A percentile compares a stretch with the other conserved stretches of the same genome.
phyloP scores from a whole-genome alignment of 2,329 filamentous ascomycete species.

The Lachnum nothofagi region DNA sequence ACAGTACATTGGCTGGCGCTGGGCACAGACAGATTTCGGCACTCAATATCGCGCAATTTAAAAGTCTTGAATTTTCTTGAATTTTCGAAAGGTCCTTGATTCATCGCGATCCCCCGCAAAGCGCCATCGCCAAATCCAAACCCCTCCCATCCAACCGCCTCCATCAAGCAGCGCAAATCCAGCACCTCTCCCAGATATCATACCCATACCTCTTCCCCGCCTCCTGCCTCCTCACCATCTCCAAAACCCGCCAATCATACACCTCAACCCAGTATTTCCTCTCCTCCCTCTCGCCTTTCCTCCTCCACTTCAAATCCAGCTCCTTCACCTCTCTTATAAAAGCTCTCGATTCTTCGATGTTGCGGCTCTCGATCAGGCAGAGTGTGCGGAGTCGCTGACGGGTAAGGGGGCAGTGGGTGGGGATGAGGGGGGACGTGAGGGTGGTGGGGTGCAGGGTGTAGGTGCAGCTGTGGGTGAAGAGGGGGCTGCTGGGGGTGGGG shows the following conservation, averaged over 20 bases:
- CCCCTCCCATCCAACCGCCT: not conserved
- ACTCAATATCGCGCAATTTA: too few relatives aligned
- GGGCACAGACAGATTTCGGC: too few relatives aligned
- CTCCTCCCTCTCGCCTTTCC: too few relatives aligned
- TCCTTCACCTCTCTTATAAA: slow-evolving; percentile 28
- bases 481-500: slow-evolving; percentile 14
- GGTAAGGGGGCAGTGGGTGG: slow-evolving; percentile 15
- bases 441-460: slow-evolving; percentile 16
- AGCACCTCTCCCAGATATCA: slow-evolving; percentile 18
- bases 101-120: too few relatives aligned
- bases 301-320: slow-evolving; percentile 19
- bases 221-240: slow-evolving; percentile 40
- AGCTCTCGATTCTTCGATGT: slow-evolving; percentile 27
- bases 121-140: too few relatives aligned
- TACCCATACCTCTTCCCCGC: slow-evolving; percentile 30
- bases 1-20: too few relatives aligned
- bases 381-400: slow-evolving; percentile 27
- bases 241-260: slow-evolving; percentile 39
- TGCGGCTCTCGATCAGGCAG: slow-evolving; percentile 33
- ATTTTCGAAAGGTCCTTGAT: too few relatives aligned
- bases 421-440: slow-evolving; percentile 14
- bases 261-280: slow-evolving; percentile 31
- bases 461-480: slow-evolving; percentile 19
- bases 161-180: slow-evolving; percentile 10
- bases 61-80: too few relatives aligned